phyloP scores from a whole-genome alignment of 768 basidiomycete genomes.

The Lenzites betulinus region DNA sequence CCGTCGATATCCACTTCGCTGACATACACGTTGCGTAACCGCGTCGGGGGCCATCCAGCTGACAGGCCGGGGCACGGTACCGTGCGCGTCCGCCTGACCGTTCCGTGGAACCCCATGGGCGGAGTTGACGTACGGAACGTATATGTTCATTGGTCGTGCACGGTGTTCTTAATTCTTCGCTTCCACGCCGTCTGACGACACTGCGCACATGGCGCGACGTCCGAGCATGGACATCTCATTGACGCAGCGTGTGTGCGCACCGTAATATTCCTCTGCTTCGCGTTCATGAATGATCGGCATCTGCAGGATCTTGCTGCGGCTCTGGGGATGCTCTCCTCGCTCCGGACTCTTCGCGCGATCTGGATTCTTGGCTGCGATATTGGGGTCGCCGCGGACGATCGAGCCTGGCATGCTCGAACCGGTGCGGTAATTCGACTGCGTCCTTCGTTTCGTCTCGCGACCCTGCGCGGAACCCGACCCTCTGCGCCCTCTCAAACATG shows the following conservation, averaged over 20 bases:
- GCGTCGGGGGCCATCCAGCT: background rate
- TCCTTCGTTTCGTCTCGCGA: background rate
- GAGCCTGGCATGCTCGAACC: slow-evolving; percentile 1
- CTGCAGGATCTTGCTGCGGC: slow-evolving; percentile 5
- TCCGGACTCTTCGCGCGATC: background rate
- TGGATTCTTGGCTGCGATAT: background rate
- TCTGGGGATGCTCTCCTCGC: background rate
- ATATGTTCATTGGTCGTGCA: slow-evolving; percentile 15
- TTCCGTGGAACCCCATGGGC: slow-evolving; percentile 13
- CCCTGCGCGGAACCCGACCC: background rate
- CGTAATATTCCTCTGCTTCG: slow-evolving; percentile 4
- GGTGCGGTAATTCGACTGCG: background rate
- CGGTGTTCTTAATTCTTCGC: slow-evolving; percentile 1
- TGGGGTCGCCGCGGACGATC: slow-evolving; percentile 6
- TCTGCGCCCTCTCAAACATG: background rate
- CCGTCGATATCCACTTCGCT: background rate
- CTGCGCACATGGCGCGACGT: background rate
- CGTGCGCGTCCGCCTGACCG: slow-evolving; percentile 15
- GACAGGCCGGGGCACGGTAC: background rate
- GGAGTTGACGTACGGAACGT: slow-evolving; percentile 17
- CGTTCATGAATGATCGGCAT: slow-evolving; percentile 14
- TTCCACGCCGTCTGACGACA: slow-evolving; percentile 8
- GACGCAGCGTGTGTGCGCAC: background rate
- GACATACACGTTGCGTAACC: slow-evolving; percentile 3
- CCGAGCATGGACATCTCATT: slow-evolving; percentile 1